These are phyloP conservation scores for Sequoiadendron giganteum DNA, from an alignment of 75 land plant genomes.

Conservation along the genomic window DNA sequence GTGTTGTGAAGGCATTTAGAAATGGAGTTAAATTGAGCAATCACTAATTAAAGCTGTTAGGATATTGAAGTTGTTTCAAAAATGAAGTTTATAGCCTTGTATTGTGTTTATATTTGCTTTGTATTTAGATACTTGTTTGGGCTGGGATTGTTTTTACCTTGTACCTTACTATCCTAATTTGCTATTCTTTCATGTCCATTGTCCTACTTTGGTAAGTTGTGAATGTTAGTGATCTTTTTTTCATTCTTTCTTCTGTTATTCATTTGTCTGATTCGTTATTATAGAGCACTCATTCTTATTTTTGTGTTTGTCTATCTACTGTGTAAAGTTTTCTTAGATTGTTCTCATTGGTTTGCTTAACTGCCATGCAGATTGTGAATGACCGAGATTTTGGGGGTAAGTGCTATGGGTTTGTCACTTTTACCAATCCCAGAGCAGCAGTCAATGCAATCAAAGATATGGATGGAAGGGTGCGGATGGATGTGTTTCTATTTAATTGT, in stretches of 20 bases:
- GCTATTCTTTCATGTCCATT: background rate
- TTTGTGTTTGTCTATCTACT: background rate
- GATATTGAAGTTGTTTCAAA: background rate
- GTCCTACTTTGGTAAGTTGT: background rate
- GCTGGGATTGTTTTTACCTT: background rate
- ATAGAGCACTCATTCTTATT: background rate
- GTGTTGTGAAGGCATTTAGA: background rate
- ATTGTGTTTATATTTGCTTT: background rate
- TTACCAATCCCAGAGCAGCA: conserved; percentile 87
- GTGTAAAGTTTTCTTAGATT: background rate
- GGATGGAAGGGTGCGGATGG: conserved; percentile 73
- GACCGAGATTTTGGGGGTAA: conserved; percentile 77
- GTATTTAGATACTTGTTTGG: background rate
- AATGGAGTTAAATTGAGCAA: background rate
- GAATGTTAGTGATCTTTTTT: background rate
- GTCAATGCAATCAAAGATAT: conserved; percentile 77
- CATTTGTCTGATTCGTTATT: no score
- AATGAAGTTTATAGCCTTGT: background rate
- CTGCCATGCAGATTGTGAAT: conserved; percentile 64
- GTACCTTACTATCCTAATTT: background rate
- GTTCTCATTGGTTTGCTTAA: background rate
- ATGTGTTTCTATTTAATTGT: background rate
- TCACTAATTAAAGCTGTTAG: background rate
- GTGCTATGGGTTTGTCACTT: conserved; percentile 95
- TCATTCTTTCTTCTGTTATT: background rate